Base-by-base conservation (phyloP, 768 basidiomycete species). In the Coprinopsis sp. region DNA sequence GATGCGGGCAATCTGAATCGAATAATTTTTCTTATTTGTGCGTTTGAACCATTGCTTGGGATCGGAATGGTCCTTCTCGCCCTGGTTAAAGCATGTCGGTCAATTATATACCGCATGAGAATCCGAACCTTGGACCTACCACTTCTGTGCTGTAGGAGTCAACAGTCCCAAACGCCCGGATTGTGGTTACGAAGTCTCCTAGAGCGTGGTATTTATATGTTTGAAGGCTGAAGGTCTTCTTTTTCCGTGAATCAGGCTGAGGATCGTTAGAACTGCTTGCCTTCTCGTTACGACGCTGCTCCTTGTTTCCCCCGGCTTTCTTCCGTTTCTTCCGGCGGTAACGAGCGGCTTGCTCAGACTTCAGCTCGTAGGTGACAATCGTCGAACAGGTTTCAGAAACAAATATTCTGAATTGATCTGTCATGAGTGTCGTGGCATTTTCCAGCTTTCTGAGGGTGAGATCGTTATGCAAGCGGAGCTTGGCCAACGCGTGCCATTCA, bases 121-220 rank as follows among this genome's bases (percentile, higher is more conserved):
- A 27, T 16, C 10, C 16, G 10, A 29, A n/a, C n/a, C n/a, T n/a
- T n/a, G 3, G 25, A 54, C 61, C 21, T 44, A 74, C 71, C 29
- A 66, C 42, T 43, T 73, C 68, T 0, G 70, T 74, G 0, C 65
- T 67, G 44, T 66, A 68, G 1, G 60, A 65, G 46, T 76, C 69
- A 1, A 69, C 66, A 1, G 62, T 66, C 0, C 71, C 71, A 43
- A 54, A 62, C 1, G 30, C n/a, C 1, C 46, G 50, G 18, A 73
- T 69, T 12, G 51, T 47, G 1, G 22, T 19, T 0, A 58, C 59
- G 43, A 70, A 70, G 42, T 74, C 66, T 0, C 63, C 68, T 0
- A 73, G 56, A 1, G 64, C 53, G 51, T 73, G 72, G 2, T 61
- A 55, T 40, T 74, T 73, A 53, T 65, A 66, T 0, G 66, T 69